A percentile compares a stretch with the other conserved stretches of the same genome.
Conservation (phyloP, 2,329 filamentous ascomycete species). For the Alternaria solani region DNA sequence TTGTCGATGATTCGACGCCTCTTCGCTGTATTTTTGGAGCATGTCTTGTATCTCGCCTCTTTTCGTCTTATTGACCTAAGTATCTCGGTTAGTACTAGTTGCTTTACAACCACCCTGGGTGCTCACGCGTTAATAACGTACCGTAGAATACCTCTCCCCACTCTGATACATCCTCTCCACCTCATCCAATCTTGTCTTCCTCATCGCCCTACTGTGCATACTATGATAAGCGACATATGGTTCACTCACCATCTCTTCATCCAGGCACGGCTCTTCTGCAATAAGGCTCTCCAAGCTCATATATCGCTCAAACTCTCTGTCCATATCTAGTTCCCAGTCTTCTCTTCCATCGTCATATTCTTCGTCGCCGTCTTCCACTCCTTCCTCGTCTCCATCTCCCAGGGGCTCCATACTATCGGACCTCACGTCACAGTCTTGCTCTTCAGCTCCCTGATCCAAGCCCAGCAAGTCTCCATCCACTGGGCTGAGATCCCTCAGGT, state of each 20-base stretch:
- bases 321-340: constrained; percentile 3
- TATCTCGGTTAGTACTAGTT: neutral
- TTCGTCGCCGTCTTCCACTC: neutral
- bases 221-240: constrained; percentile 5
- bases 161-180: constrained; percentile 2
- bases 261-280: neutral
- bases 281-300: neutral
- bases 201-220: neutral
- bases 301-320: neutral
- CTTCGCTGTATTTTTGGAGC: neutral
- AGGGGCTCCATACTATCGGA: constrained; percentile 10
- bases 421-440: neutral
- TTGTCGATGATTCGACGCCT: neutral
- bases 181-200: neutral
- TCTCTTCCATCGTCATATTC: neutral
- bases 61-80: neutral
- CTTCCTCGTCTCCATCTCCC: neutral
- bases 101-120: neutral
- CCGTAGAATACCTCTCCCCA: constrained; percentile 7
- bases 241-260: neutral
- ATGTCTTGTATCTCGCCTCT: neutral
- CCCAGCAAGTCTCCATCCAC: neutral
- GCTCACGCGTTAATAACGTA: neutral
- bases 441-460: neutral
- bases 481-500: neutral